A percentile compares a stretch with the other conserved stretches of the same genome.
Evolutionary conservation across 805 yeast species (phyloP).

Genomic region (Limtongia smithiae): DNA sequence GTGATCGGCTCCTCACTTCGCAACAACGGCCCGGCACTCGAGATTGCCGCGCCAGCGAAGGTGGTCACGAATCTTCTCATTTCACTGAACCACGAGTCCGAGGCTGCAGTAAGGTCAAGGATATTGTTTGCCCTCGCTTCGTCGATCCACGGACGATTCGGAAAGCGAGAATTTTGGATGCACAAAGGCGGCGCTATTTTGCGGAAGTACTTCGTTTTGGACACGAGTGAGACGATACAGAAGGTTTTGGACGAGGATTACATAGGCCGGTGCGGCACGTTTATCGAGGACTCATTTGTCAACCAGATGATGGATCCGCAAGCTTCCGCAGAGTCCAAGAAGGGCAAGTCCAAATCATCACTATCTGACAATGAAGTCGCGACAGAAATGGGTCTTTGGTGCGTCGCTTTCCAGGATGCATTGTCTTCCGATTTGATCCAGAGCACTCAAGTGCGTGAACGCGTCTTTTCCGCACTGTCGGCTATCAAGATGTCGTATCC

Average conservation of each 20-base stretch:
- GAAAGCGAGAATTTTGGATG: conserved; percentile 22
- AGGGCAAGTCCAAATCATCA: neutral
- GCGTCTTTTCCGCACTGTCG: conserved; percentile 23
- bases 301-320: conserved; percentile 8
- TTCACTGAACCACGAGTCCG: conserved; percentile 22
- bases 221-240: neutral
- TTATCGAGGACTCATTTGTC: conserved; percentile 25
- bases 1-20: conserved; percentile 65
- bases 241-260: conserved; percentile 10
- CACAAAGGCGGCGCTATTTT: conserved; percentile 22
- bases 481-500: conserved; percentile 17
- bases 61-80: conserved; percentile 17
- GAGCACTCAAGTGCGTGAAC: conserved; percentile 11
- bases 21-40: conserved; percentile 64
- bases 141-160: conserved; percentile 26
- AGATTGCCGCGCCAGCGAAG: conserved; percentile 25
- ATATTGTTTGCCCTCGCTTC: conserved; percentile 32
- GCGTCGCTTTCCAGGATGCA: conserved; percentile 25
- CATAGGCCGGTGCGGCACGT: conserved; percentile 23
- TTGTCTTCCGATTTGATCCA: conserved; percentile 13
- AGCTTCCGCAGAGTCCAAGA: neutral
- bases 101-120: conserved; percentile 23
- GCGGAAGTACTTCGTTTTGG: conserved; percentile 16
- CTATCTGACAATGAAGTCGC: neutral
- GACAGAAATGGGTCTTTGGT: conserved; percentile 24